phyloP scores from a whole-genome alignment of 2,329 filamentous ascomycete species.

The Biscogniauxia mediterranea region DNA sequence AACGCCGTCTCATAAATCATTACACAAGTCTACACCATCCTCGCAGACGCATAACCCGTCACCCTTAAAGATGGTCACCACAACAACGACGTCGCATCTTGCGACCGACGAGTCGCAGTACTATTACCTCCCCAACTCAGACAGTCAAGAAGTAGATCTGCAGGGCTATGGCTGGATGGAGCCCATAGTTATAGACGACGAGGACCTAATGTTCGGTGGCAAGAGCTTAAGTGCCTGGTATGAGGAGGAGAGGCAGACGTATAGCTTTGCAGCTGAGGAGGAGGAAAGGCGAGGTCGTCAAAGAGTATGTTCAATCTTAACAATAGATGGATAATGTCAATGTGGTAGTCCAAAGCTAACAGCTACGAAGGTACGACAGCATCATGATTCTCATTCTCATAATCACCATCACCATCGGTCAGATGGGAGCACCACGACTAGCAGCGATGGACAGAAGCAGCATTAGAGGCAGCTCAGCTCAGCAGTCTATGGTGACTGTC shows the following conservation, averaged over 20 bases:
- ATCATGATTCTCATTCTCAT: conserved; percentile 20
- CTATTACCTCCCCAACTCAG: conserved; percentile 30
- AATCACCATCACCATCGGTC: conserved; percentile 15
- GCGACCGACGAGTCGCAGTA: conserved; percentile 28
- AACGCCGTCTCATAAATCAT: conserved; percentile 11
- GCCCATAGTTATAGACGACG: conserved; percentile 58
- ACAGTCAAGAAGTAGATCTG: conserved; percentile 20
- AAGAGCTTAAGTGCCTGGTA: conserved; percentile 60
- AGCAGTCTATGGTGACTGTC: conserved; percentile 4
- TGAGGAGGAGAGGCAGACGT: conserved; percentile 53
- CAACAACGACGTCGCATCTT: conserved; percentile 26
- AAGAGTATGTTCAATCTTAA: conserved; percentile 30
- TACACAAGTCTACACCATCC: conserved; percentile 11
- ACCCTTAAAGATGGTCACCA: conserved; percentile 35
- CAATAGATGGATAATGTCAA: neutral
- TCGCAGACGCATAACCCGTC: conserved; percentile 29
- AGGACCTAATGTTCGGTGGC: conserved; percentile 59
- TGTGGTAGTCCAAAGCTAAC: conserved; percentile 10
- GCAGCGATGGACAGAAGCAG: neutral
- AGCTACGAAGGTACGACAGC: conserved; percentile 21
- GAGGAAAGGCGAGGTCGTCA: conserved; percentile 36
- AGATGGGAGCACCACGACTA: neutral
- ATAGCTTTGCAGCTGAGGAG: conserved; percentile 43
- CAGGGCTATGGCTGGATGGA: conserved; percentile 46
- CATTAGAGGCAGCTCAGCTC: neutral